Conservation (phyloP, 2,329 filamentous ascomycete species). For the Xylariaceae sp. region DNA sequence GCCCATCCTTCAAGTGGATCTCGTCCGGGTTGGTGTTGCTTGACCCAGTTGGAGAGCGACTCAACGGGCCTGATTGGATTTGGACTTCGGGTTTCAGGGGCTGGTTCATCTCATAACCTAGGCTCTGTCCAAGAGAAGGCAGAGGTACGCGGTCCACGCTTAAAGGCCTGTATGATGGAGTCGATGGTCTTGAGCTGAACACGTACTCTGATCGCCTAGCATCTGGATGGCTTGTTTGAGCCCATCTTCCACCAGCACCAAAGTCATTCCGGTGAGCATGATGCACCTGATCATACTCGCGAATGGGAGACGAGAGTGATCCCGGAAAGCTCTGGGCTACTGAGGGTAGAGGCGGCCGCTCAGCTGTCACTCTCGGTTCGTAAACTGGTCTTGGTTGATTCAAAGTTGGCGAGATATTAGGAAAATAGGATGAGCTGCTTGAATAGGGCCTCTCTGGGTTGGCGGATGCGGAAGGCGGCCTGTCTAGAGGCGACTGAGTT, state of each 20-base stretch:
- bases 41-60: slow-evolving; percentile 40
- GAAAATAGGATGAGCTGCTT: slow-evolving; percentile 54
- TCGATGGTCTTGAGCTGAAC: slow-evolving; percentile 51
- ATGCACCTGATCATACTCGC: slow-evolving; percentile 45
- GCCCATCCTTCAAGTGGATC: slow-evolving; percentile 60
- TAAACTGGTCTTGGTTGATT: slow-evolving; percentile 54
- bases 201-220: slow-evolving; percentile 52
- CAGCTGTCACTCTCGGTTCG: slow-evolving; percentile 52
- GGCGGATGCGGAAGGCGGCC: slow-evolving; percentile 48
- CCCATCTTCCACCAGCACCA: slow-evolving; percentile 43
- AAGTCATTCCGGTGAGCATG: slow-evolving; percentile 32
- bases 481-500: slow-evolving; percentile 54
- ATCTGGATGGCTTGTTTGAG: slow-evolving; percentile 51
- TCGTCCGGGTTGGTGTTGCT: slow-evolving; percentile 48
- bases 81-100: slow-evolving; percentile 36
- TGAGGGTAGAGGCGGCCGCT: slow-evolving; percentile 45
- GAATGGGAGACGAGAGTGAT: slow-evolving; percentile 52
- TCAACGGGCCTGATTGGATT: slow-evolving; percentile 32
- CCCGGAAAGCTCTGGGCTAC: slow-evolving; percentile 47
- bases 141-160: slow-evolving; percentile 35
- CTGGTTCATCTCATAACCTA: slow-evolving; percentile 34
- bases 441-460: slow-evolving; percentile 47
- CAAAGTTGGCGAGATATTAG: slow-evolving; percentile 45
- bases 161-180: slow-evolving; percentile 36
- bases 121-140: slow-evolving; percentile 34